A percentile compares a stretch with the other conserved stretches of the same genome.
phyloP scores from a whole-genome alignment of 345 rosid genomes.

The Eucalyptus cloeziana region DNA sequence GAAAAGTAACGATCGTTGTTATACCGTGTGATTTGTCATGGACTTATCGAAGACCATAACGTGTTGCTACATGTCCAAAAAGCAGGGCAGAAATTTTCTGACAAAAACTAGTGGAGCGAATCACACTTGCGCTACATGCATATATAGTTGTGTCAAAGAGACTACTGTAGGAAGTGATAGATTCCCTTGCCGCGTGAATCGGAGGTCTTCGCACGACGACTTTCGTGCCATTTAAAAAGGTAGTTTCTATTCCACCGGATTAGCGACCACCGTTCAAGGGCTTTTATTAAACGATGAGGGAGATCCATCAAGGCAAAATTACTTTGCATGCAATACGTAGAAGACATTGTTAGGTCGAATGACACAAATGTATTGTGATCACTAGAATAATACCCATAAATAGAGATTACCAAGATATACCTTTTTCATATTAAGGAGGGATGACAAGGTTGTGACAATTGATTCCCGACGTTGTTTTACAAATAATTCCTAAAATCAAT shows the following conservation, averaged over 20 bases:
- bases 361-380: neutral
- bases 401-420: neutral
- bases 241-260: neutral
- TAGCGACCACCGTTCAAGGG: neutral
- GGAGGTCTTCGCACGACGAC: neutral
- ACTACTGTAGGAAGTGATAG: neutral
- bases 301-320: neutral
- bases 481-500: neutral
- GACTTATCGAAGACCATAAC: neutral
- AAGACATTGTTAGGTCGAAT: neutral
- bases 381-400: neutral
- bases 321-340: too few relatives aligned
- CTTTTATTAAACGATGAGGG: neutral
- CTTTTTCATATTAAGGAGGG: neutral
- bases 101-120: neutral
- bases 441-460: neutral
- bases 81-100: neutral
- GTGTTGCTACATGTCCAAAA: neutral
- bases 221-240: neutral
- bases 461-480: neutral
- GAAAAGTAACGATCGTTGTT: neutral
- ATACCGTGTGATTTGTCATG: neutral
- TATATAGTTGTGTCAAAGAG: neutral
- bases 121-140: neutral
- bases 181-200: neutral